phyloP scores from a whole-genome alignment of 2,329 filamentous ascomycete species.

The Ophiostoma sp. region DNA sequence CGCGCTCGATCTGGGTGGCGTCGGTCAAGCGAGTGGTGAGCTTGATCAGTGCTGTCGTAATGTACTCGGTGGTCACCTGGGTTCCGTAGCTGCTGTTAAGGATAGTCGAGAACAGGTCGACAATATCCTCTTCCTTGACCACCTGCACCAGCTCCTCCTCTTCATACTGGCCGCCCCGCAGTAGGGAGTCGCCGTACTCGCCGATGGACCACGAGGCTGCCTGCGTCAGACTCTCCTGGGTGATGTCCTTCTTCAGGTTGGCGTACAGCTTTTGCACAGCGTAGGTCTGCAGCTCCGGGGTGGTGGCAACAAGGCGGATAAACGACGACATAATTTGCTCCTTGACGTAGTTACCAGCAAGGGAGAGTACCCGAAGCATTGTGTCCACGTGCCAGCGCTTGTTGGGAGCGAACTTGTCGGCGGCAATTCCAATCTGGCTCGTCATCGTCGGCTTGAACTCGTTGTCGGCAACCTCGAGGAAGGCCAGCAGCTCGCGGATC shows the following conservation, averaged over 20 bases:
- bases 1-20: constrained; percentile 74
- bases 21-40: constrained; percentile 83
- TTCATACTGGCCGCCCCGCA: constrained; percentile 85
- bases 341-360: constrained; percentile 95
- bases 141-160: constrained; percentile 79
- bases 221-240: constrained; percentile 89
- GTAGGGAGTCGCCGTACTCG: constrained; percentile 87
- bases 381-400: constrained; percentile 99
- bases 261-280: constrained; percentile 91
- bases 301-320: constrained; percentile 89
- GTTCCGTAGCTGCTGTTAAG: constrained; percentile 92
- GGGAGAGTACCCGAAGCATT: constrained; percentile 85
- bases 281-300: constrained; percentile 90
- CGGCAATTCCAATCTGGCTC: constrained; percentile 93
- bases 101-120: constrained; percentile 88
- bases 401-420: constrained; percentile 91
- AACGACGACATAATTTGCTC: constrained; percentile 97
- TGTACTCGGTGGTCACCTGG: constrained; percentile 89
- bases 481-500: constrained; percentile 86
- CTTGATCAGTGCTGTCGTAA: constrained; percentile 91
- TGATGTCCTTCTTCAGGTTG: constrained; percentile 90
- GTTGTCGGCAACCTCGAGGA: constrained; percentile 93
- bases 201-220: constrained; percentile 97
- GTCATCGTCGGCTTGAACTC: constrained; percentile 99
- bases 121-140: constrained; percentile 81